A percentile compares a stretch with the other conserved stretches of the same genome.
phyloP scores from a whole-genome alignment of 805 yeast genomes.

The Kluyveromyces aestuarii region DNA sequence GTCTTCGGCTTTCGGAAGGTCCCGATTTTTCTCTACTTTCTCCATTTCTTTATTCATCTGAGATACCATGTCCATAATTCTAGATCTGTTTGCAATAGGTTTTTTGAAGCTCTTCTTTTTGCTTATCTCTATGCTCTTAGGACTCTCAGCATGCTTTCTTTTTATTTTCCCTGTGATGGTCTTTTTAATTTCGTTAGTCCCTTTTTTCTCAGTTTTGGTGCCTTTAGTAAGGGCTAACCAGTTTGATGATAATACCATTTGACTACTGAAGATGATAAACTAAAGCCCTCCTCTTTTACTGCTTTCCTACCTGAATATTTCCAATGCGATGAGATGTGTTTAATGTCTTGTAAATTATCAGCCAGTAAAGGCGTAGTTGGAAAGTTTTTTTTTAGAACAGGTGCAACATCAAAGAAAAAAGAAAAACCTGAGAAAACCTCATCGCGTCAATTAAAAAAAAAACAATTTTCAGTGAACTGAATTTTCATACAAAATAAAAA shows the following conservation, averaged over 20 bases:
- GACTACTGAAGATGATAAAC: background rate
- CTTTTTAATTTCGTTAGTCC: background rate
- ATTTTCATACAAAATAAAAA: too few relatives aligned
- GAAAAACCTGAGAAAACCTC: too few relatives aligned
- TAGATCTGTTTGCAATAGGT: conserved; percentile 6
- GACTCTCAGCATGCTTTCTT: background rate
- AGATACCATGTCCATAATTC: conserved; percentile 25
- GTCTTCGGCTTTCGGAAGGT: background rate
- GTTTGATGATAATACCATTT: conserved; percentile 30
- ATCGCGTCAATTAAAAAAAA: too few relatives aligned
- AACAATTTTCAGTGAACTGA: too few relatives aligned
- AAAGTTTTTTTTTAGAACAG: too few relatives aligned
- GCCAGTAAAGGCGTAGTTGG: too few relatives aligned
- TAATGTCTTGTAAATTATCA: background rate
- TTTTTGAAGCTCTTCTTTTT: background rate
- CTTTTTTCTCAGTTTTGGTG: conserved; percentile 7
- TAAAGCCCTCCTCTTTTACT: background rate
- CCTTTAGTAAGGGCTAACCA: conserved; percentile 23
- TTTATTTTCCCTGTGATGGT: too few relatives aligned
- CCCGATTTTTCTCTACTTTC: conserved; percentile 12
- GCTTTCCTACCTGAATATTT: too few relatives aligned
- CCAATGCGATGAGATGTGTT: background rate
- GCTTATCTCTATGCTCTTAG: background rate
- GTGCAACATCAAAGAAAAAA: too few relatives aligned
- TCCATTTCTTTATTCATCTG: conserved; percentile 24